Base-by-base conservation (phyloP, 202 grass and related monocot species). In the Panicum hallii region DNA sequence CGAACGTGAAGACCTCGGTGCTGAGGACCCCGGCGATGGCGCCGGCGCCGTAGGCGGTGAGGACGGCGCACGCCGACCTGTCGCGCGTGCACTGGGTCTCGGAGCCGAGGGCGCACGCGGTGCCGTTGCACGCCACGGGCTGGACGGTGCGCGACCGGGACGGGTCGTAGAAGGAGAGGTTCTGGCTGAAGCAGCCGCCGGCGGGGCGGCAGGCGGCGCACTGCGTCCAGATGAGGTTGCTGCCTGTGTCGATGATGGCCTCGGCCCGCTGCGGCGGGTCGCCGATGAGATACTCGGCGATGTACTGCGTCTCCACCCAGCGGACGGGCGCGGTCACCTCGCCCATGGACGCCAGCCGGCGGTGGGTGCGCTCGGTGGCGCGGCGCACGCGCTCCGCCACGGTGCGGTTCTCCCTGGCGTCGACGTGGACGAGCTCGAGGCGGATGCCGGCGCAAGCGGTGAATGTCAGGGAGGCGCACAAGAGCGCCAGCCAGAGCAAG, bases 201-300 rank as follows among this genome's bases (percentile, higher is more conserved):
- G 0, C 2, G 11, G 10, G 26, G 7, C 5, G 0, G 83, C 83
- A 78, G 17, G 0, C 0, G 0, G 40, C 5, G 64, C 74, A 78
- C 83, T 85, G 74, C 9, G 83, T 85, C 83, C 83, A 85, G 19
- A 85, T 7, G 65, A 85, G 63, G 83, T 85, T 7, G 65, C 83
- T 85, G 41, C 83, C 83, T 19, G 74, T 62, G 74, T 85, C 83
- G 52, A 85, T 38, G 65, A 85, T 11, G 53, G 83, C 83, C 83
- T 70, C 83, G 2, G 65, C 74, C 0, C 0, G 52, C 53, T 62
- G 74, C 19, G 83, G 74, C 13, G 83, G 83, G 19, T 34, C 26
- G 46, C 70, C 70, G 70, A 73, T 73, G 46, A 34, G 70, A 46
- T 73, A 73, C 70, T 73, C 70, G 46, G 70, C 70, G 46, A 52